Evolutionary conservation across 495 filamentous ascomycete genomes (phyloP), one percentile per base, ranked within the genome.

Genomic region (Aspergillus campestris): DNA sequence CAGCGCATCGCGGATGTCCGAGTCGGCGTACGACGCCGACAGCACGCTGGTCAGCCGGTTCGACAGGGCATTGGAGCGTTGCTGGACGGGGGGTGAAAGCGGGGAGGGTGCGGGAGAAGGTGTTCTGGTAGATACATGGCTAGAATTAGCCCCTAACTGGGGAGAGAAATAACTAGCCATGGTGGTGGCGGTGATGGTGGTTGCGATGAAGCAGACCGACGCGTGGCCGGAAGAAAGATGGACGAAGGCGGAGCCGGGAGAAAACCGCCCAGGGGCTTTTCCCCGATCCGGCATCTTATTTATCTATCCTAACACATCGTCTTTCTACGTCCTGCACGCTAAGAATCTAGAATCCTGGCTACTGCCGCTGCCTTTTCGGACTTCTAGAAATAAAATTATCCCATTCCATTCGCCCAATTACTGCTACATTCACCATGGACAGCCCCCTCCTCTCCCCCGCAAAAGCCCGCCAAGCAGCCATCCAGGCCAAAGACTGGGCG

Each of bases 21-120:
- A 77, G 62, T 97, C 92, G 30, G 87, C 83, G 65, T 95, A 97
- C 0, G 91, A 95, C 3, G 86, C 80, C 10, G 92, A 95, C 31
- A 97, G 80, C 12, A 96, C 84, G 40, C 75, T 83, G 11, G 87
- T 85, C 48, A 96, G 71, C 59, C 91, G 85, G 52, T 72, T 78
- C 0, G 84, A 82, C 40, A 91, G 65, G 3, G 83, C 82, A 63
- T 78, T 86, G n/a, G 69, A 67, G 40, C 67, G 67, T 44, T 69
- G 66, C 3, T 57, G 49, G 7, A 40, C 39, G 8, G 66, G 66
- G 11, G 67, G 59, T 0, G 58, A 66, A 2, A 67, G 45, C 15
- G 67, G 66, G 6, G 65, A 61, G 11, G 52, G 55, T n/a, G 44
- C 59, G 5, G 62, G 58, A 6, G 58, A 58, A 7, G 55, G 43